Evolutionary conservation across 768 basidiomycete species (phyloP).

Genomic region (Lentinula sp.): DNA sequence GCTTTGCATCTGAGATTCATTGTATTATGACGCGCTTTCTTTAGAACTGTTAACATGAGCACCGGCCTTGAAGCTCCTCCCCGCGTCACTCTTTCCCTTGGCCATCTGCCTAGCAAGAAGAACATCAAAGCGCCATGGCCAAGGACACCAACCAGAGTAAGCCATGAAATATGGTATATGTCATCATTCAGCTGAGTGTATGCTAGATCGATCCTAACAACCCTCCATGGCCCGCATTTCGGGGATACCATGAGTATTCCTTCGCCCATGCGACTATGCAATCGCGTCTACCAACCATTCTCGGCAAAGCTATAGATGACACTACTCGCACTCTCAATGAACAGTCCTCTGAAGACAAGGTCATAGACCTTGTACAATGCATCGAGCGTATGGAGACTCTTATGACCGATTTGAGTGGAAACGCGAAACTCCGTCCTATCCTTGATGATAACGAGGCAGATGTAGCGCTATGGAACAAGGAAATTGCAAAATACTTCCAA

Average conservation of each 20-base stretch:
- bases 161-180: slow-evolving; percentile 7
- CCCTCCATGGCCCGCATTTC: slow-evolving; percentile 69
- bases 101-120: slow-evolving; percentile 69
- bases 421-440: slow-evolving; percentile 81
- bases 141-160: slow-evolving; percentile 63
- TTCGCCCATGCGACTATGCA: slow-evolving; percentile 95
- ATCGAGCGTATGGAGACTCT: slow-evolving; percentile 88
- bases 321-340: slow-evolving; percentile 84
- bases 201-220: slow-evolving; percentile 73
- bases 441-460: slow-evolving; percentile 89
- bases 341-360: slow-evolving; percentile 72
- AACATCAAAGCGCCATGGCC: slow-evolving; percentile 70
- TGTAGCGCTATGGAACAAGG: slow-evolving; percentile 89
- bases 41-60: neutral
- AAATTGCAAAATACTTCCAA: slow-evolving; percentile 91
- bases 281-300: slow-evolving; percentile 89
- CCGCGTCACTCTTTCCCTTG: slow-evolving; percentile 65
- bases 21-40: neutral
- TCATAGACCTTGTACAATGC: slow-evolving; percentile 80
- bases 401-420: slow-evolving; percentile 81
- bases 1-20: neutral
- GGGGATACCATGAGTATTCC: slow-evolving; percentile 77
- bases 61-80: slow-evolving; percentile 23
- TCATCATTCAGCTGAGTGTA: neutral
- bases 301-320: slow-evolving; percentile 95